These are phyloP conservation scores for Saturnispora serradocipensis DNA, from an alignment of 805 yeast genomes.

Conservation along the genomic window DNA sequence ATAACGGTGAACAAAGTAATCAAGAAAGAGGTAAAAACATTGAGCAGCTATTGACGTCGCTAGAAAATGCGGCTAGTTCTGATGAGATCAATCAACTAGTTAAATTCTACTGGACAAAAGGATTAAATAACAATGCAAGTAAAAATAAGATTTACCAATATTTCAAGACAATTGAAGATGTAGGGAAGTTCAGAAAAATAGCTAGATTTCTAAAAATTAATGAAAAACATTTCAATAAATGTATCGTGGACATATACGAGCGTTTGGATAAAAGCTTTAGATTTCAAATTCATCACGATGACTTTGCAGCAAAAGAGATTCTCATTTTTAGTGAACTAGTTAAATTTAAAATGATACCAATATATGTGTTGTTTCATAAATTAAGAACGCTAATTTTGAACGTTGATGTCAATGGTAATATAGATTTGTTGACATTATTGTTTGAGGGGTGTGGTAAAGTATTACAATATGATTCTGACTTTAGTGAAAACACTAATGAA, in stretches of 20 bases:
- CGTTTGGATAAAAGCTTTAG: constrained; percentile 53
- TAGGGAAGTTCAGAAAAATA: constrained; percentile 39
- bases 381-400: constrained; percentile 50
- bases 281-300: constrained; percentile 45
- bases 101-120: constrained; percentile 37
- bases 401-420: constrained; percentile 43
- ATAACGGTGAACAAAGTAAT: neutral
- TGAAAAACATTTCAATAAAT: constrained; percentile 36
- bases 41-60: constrained; percentile 5
- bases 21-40: constrained; percentile 2
- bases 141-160: constrained; percentile 49
- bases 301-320: constrained; percentile 46
- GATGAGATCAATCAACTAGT: constrained; percentile 43
- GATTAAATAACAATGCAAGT: constrained; percentile 65
- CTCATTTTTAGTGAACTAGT: constrained; percentile 65
- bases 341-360: constrained; percentile 66
- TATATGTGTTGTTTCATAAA: constrained; percentile 65
- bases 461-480: constrained; percentile 48
- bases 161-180: constrained; percentile 40
- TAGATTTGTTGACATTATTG: constrained; percentile 59
- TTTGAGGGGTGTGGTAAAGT: constrained; percentile 69
- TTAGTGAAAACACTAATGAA: constrained; percentile 48
- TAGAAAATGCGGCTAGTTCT: constrained; percentile 33
- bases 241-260: constrained; percentile 43
- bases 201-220: constrained; percentile 65